Base-by-base conservation (phyloP, 2,329 filamentous ascomycete genomes). In the Aschersonia sp. region DNA sequence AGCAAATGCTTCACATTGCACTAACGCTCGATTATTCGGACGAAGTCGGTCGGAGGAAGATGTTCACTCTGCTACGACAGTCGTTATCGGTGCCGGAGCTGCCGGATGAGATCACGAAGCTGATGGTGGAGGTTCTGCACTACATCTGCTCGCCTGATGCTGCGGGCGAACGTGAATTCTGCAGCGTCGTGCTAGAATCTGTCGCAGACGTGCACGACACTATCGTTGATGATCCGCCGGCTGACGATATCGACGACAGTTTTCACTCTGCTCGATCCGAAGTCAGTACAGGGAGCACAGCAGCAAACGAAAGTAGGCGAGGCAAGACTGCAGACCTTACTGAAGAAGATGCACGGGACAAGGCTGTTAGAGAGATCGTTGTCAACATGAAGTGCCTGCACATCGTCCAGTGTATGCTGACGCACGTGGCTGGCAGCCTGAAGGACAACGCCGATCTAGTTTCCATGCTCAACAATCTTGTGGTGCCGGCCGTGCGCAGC, bases 341-440 rank as follows among this genome's bases (percentile, higher is more conserved):
- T 46, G 80, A 84, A 49, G 84, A 85, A 55, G 78, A 82, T 52
- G 77, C 78, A 7, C 74, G 78, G 55, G 74, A 77, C 44, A 94
- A 89, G 67, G 87, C 85, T 1, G 80, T 96, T 54, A 82, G 80
- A 54, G 89, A 96, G 66, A 92, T 96, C 60, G 82, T 96, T 71
- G 85, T 97, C 63, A 97, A 97, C 70, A 89, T 96, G 79, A 97
- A 97, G 68, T 97, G 92, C 64, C 74, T 98, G 52, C 86, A 96
- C 61, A 96, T 98, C 55, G 89, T 94, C 30, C 88, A 96, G 64
- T 97, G 89, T 71, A 95, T 97, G 85, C 75, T 98, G 46, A 82
- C 94, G 60, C 95, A 97, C 59, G 87, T 98, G 7, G 77, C 85
- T 47, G 87, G 88, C 51, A 85, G 85, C 58, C 72, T 97, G 40